phyloP scores from a whole-genome alignment of 148 eudicot genomes.

The Polygonum aviculare region DNA sequence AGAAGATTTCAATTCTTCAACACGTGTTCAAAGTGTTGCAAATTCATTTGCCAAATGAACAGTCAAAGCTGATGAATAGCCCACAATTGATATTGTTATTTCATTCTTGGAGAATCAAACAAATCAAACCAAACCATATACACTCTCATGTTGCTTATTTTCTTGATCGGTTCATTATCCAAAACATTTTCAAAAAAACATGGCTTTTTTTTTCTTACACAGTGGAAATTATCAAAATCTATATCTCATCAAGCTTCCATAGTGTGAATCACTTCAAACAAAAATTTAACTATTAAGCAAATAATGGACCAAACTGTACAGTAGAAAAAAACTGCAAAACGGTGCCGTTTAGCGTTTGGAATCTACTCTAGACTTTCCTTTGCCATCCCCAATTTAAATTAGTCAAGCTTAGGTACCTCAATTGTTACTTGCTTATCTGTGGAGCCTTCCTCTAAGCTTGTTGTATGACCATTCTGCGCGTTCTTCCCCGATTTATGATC shows the following conservation, averaged over 20 bases:
- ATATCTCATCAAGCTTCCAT: neutral
- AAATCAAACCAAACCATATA: neutral
- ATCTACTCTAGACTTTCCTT: neutral
- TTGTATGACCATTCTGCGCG: neutral
- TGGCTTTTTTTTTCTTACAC: neutral
- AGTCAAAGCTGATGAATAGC: too few relatives aligned
- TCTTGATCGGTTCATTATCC: neutral
- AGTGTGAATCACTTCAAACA: neutral
- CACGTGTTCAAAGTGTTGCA: too few relatives aligned
- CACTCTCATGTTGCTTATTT: neutral
- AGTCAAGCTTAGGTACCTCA: neutral
- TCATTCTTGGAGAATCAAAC: too few relatives aligned
- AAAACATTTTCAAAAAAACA: neutral
- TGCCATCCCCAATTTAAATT: neutral
- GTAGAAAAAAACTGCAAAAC: neutral
- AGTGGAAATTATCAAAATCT: neutral
- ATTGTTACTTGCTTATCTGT: neutral
- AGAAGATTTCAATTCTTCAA: too few relatives aligned
- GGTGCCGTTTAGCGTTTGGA: neutral
- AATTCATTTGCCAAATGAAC: too few relatives aligned
- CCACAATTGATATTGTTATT: too few relatives aligned
- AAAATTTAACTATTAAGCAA: neutral
- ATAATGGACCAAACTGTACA: neutral
- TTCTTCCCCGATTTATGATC: conserved; percentile 6
- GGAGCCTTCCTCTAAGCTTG: neutral